Percentiles rank a stretch among this genome's conserved stretches.
Conservation (phyloP, 495 filamentous ascomycete species). For the Daldinia vernicosa region DNA sequence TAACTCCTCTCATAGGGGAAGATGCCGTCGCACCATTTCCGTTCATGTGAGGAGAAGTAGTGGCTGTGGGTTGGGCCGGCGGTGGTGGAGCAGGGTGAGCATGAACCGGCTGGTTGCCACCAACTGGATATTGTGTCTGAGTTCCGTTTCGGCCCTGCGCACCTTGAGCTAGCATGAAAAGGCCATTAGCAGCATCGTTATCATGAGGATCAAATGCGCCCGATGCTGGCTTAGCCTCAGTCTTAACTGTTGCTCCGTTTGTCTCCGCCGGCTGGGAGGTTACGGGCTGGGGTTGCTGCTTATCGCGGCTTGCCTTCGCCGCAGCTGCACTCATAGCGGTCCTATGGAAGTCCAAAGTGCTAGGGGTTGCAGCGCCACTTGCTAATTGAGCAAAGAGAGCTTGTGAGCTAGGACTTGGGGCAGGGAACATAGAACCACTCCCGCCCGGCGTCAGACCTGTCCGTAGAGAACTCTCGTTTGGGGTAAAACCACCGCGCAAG, state of each 20-base stretch:
- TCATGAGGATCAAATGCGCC: constrained; percentile 85
- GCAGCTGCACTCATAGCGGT: constrained; percentile 87
- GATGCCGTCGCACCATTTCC: constrained; percentile 55
- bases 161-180: constrained; percentile 86
- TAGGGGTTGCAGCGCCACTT: constrained; percentile 84
- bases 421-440: constrained; percentile 97
- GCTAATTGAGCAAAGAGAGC: constrained; percentile 80
- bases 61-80: constrained; percentile 54
- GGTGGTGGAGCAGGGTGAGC: constrained; percentile 44
- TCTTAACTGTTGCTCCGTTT: constrained; percentile 54
- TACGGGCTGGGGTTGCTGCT: constrained; percentile 50
- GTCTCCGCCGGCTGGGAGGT: constrained; percentile 61
- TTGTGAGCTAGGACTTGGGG: constrained; percentile 85
- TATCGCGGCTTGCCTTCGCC: constrained; percentile 59
- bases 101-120: constrained; percentile 58
- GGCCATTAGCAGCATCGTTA: constrained; percentile 93
- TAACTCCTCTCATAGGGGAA: constrained; percentile 61
- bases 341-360: constrained; percentile 92
- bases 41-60: constrained; percentile 62
- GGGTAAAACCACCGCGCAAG: constrained; percentile 85
- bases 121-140: constrained; percentile 62
- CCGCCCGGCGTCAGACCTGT: constrained; percentile 94
- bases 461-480: constrained; percentile 94
- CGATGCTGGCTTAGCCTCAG: constrained; percentile 55
- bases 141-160: constrained; percentile 74